Conservation (phyloP, 2,329 filamentous ascomycete species). For the Exophiala oligosperma region DNA sequence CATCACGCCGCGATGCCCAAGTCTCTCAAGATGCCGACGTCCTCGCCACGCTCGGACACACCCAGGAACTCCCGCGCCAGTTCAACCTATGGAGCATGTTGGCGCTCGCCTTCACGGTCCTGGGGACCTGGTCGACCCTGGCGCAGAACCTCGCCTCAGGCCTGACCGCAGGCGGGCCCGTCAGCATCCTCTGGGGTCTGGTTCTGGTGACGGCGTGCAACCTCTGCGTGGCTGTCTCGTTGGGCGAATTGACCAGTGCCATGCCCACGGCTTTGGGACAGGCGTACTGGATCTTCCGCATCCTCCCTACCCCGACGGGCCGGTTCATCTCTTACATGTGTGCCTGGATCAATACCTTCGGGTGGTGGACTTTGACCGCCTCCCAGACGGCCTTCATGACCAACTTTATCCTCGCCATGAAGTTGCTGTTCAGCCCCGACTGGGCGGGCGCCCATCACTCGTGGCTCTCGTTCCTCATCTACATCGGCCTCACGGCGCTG, state of each 20-base stretch:
- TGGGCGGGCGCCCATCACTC: slow-evolving; percentile 49
- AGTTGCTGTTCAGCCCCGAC: slow-evolving; percentile 52
- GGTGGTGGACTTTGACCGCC: slow-evolving; percentile 59
- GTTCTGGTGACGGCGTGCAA: slow-evolving; percentile 55
- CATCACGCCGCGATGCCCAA: slow-evolving; percentile 23
- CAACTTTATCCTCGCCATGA: slow-evolving; percentile 58
- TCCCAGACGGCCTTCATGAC: slow-evolving; percentile 61
- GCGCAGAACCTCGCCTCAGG: slow-evolving; percentile 55
- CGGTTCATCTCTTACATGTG: slow-evolving; percentile 58
- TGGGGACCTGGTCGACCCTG: slow-evolving; percentile 60
- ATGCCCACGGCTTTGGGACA: slow-evolving; percentile 63
- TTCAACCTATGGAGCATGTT: slow-evolving; percentile 60
- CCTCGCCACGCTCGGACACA: slow-evolving; percentile 44
- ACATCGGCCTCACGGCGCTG: slow-evolving; percentile 49
- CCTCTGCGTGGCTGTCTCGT: slow-evolving; percentile 54
- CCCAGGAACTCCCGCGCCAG: slow-evolving; percentile 46
- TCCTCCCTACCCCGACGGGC: slow-evolving; percentile 43
- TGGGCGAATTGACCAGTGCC: slow-evolving; percentile 58
- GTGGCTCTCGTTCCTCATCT: slow-evolving; percentile 59
- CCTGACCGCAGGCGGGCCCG: slow-evolving; percentile 55
- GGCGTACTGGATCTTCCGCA: slow-evolving; percentile 56
- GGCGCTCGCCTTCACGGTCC: slow-evolving; percentile 57
- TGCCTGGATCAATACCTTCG: slow-evolving; percentile 62
- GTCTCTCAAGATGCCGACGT: slow-evolving; percentile 38
- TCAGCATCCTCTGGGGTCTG: slow-evolving; percentile 58